These are phyloP conservation scores for Phlebiopsis gigantea DNA, from an alignment of 768 basidiomycete species.

Conservation along the genomic window DNA sequence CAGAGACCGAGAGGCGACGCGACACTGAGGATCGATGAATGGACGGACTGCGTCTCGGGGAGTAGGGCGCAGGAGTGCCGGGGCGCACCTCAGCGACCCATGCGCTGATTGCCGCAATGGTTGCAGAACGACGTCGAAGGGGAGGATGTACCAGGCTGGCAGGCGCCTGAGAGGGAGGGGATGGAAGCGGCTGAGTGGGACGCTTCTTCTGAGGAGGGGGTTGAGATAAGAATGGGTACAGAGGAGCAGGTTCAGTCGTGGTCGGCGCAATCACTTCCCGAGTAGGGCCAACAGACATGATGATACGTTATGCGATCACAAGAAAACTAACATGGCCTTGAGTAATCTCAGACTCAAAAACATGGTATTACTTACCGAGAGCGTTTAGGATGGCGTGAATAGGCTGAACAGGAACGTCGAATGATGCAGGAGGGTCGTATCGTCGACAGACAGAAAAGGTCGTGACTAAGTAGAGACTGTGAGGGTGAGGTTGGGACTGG, in stretches of 20 bases:
- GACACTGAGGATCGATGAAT: conserved; percentile 28
- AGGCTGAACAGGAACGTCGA: not conserved
- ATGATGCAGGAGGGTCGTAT: not conserved
- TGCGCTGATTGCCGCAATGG: conserved; percentile 44
- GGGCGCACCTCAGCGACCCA: conserved; percentile 69
- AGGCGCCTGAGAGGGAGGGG: conserved; percentile 17
- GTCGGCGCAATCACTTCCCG: conserved; percentile 8
- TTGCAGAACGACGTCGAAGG: conserved; percentile 34
- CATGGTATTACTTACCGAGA: too few species aligned
- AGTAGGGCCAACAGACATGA: conserved; percentile 19
- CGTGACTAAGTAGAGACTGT: conserved; percentile 5
- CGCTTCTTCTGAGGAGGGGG: conserved; percentile 26
- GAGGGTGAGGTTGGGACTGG: not conserved
- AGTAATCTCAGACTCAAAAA: too few species aligned
- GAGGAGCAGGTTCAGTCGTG: conserved; percentile 13
- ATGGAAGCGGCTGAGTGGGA: conserved; percentile 23
- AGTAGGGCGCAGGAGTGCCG: conserved; percentile 52
- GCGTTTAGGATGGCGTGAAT: not conserved
- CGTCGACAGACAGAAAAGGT: conserved; percentile 1
- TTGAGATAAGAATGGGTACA: conserved; percentile 26
- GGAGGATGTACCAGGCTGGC: conserved; percentile 10
- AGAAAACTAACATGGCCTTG: not conserved
- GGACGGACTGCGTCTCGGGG: conserved; percentile 22
- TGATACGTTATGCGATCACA: not conserved
- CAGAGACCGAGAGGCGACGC: conserved; percentile 34